phyloP scores from a whole-genome alignment of 2,329 filamentous ascomycete species.

The Pseudogymnoascus sp. region DNA sequence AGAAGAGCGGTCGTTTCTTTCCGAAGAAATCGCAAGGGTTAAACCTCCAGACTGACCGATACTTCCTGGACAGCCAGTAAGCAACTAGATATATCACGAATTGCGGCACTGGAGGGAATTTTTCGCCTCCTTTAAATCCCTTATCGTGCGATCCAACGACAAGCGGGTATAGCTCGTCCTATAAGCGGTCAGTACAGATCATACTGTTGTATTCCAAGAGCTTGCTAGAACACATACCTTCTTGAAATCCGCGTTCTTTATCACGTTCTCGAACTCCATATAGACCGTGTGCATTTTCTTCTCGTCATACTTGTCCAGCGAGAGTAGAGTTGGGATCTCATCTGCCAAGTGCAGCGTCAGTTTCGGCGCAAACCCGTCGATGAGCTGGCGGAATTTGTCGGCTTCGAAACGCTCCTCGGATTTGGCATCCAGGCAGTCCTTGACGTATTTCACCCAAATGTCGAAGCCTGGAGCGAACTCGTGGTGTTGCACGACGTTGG shows the following conservation, averaged over 20 bases:
- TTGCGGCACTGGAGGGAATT: not conserved
- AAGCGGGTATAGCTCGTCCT: not conserved
- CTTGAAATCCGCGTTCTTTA: not conserved
- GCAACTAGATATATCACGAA: not conserved
- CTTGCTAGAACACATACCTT: not conserved
- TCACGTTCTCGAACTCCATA: not conserved
- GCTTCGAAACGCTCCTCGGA: conserved; percentile 28
- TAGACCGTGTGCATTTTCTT: conserved; percentile 15
- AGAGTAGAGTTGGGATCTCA: conserved; percentile 35
- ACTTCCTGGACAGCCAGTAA: not conserved
- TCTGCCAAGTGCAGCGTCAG: conserved; percentile 33
- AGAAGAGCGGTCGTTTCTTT: not conserved
- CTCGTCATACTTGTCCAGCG: conserved; percentile 30
- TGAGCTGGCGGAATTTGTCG: conserved; percentile 25
- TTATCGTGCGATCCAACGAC: not conserved
- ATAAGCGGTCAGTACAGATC: not conserved
- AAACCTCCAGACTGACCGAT: not conserved
- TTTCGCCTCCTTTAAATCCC: not conserved
- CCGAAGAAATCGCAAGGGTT: conserved; percentile 1
- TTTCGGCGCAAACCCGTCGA: conserved; percentile 33
- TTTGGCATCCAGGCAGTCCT: conserved; percentile 24
- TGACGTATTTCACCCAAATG: conserved; percentile 29
- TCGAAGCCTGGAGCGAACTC: conserved; percentile 34
- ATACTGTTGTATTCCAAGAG: not conserved
- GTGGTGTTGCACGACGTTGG: conserved; percentile 37